A percentile compares a stretch with the other conserved stretches of the same genome.
phyloP scores from a whole-genome alignment of 2,329 filamentous ascomycete species.

The Stemphylium lycopersici region DNA sequence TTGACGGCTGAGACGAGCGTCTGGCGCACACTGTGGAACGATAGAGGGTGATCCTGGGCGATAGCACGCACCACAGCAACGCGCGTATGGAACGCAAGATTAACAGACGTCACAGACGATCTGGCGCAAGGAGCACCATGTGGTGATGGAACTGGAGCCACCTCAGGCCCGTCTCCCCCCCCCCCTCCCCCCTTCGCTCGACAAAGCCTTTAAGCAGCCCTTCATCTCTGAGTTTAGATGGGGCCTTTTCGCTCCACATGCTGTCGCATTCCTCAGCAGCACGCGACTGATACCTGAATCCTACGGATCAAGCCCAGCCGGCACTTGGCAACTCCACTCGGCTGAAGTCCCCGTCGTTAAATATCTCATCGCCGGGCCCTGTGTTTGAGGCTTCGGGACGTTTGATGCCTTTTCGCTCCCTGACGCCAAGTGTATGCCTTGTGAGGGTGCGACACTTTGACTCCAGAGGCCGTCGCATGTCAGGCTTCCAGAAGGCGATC shows the following conservation, averaged over 20 bases:
- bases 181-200: slow-evolving; percentile 3
- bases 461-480: slow-evolving; percentile 26
- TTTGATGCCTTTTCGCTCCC: slow-evolving; percentile 31
- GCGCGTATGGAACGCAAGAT: slow-evolving; percentile 9
- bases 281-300: slow-evolving; percentile 6
- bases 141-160: slow-evolving; percentile 5
- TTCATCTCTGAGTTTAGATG: slow-evolving; percentile 1
- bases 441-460: slow-evolving; percentile 25
- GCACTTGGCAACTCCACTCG: slow-evolving; percentile 15
- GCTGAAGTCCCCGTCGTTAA: slow-evolving; percentile 21
- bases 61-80: slow-evolving; percentile 12
- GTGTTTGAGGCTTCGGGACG: slow-evolving; percentile 29
- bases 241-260: slow-evolving; percentile 1
- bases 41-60: slow-evolving; percentile 9
- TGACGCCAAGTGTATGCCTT: slow-evolving; percentile 34
- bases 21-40: slow-evolving; percentile 11
- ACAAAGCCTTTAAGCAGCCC: slow-evolving; percentile 2
- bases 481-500: slow-evolving; percentile 9
- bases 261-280: background rate
- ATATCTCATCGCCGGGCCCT: slow-evolving; percentile 25
- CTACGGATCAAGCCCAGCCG: slow-evolving; percentile 18
- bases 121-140: slow-evolving; percentile 8
- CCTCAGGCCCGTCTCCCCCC: slow-evolving; percentile 9
- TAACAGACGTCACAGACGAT: slow-evolving; percentile 4
- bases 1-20: slow-evolving; percentile 18